phyloP scores from a whole-genome alignment of 2,329 filamentous ascomycete species.

The Monosporascus sp. region DNA sequence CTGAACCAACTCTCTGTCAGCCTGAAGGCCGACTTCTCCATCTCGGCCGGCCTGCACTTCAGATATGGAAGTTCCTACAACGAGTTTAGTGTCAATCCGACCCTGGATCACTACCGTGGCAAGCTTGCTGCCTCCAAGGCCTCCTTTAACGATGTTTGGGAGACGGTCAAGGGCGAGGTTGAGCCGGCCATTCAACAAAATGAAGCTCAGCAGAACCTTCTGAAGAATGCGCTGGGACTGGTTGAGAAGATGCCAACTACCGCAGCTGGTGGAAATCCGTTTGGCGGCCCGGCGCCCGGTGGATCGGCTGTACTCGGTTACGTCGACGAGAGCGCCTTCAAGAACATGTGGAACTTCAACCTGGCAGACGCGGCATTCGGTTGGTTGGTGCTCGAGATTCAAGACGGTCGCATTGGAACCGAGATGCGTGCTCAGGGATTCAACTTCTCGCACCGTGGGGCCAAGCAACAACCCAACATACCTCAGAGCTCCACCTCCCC shows the following conservation, averaged over 20 bases:
- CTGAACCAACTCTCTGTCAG: conserved; percentile 96
- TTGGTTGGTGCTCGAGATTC: conserved; percentile 90
- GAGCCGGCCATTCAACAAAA: conserved; percentile 92
- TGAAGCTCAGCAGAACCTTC: conserved; percentile 84
- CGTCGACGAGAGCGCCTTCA: conserved; percentile 97
- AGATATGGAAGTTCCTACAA: conserved; percentile 99
- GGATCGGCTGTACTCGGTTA: conserved; percentile 72
- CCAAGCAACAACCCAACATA: conserved; percentile 60
- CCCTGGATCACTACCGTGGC: conserved; percentile 94
- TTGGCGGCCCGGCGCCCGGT: conserved; percentile 71
- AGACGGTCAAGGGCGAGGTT: conserved; percentile 94
- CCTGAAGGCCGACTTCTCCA: conserved; percentile 95
- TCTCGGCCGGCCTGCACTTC: conserved; percentile 97
- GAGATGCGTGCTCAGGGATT: conserved; percentile 99
- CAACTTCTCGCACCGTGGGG: conserved; percentile 94
- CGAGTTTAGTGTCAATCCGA: conserved; percentile 98
- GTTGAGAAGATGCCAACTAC: conserved; percentile 98
- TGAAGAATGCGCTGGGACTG: conserved; percentile 85
- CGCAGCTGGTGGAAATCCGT: conserved; percentile 93
- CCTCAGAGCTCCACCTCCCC: conserved; percentile 32
- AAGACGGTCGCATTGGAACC: conserved; percentile 91
- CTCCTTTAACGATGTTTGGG: conserved; percentile 99
- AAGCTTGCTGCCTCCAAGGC: conserved; percentile 97
- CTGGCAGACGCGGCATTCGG: conserved; percentile 95
- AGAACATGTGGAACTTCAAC: conserved; percentile 99